Percentiles rank a stretch among this genome's conserved stretches.
phyloP scores from a whole-genome alignment of 352 stramenopile species.

The Phytopythium chamaehyphon region DNA sequence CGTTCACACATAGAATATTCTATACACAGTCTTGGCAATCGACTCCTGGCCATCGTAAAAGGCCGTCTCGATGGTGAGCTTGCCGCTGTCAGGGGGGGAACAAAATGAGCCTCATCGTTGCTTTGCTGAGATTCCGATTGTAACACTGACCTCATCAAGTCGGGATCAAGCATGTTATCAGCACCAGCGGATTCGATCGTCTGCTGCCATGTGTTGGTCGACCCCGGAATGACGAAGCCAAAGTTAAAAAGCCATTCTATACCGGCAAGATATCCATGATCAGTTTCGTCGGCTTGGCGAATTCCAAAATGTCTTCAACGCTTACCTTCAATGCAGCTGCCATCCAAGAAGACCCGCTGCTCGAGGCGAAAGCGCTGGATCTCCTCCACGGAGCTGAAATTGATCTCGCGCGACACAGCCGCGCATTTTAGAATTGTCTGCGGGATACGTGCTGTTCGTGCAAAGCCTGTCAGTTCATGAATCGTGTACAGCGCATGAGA shows the following conservation, averaged over 20 bases:
- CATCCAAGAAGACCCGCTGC: slow-evolving; percentile 87
- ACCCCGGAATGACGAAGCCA: slow-evolving; percentile 94
- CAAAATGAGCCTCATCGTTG: neutral
- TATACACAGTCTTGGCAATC: slow-evolving; percentile 91
- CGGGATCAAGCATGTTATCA: slow-evolving; percentile 86
- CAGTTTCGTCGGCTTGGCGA: neutral
- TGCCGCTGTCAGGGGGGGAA: slow-evolving; percentile 45
- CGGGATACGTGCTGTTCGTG: slow-evolving; percentile 61
- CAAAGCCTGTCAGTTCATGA: neutral
- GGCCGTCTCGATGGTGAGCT: slow-evolving; percentile 94
- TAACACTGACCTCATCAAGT: slow-evolving; percentile 65
- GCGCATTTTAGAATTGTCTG: slow-evolving; percentile 84
- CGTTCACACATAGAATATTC: slow-evolving; percentile 90
- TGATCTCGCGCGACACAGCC: slow-evolving; percentile 92
- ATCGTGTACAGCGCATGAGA: neutral
- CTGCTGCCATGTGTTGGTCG: slow-evolving; percentile 95
- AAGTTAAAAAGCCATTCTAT: slow-evolving; percentile 95
- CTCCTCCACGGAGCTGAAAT: slow-evolving; percentile 89
- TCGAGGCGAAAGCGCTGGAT: slow-evolving; percentile 92
- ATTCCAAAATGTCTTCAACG: neutral
- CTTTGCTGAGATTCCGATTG: neutral
- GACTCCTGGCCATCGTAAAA: slow-evolving; percentile 91
- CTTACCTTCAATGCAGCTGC: slow-evolving; percentile 88
- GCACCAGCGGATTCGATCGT: slow-evolving; percentile 89
- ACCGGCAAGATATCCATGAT: neutral